Base-by-base conservation (phyloP, 2,329 filamentous ascomycete genomes). In the Sporothrix globosa region DNA sequence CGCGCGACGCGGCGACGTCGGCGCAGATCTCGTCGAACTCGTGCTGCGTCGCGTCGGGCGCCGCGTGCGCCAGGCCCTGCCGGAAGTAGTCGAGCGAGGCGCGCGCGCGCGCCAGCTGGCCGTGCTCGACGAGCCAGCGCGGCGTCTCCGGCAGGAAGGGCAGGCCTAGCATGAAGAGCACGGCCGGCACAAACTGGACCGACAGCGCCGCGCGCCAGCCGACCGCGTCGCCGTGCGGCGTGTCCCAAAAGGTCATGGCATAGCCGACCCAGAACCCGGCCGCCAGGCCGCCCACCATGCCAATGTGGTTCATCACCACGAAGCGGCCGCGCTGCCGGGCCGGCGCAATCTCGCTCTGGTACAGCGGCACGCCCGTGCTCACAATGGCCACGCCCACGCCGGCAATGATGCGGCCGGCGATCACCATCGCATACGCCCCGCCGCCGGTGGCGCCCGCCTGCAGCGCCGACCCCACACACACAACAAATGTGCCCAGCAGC, bases 231-330 rank as follows among this genome's bases (percentile, higher is more conserved):
- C 85, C 84, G 2, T 77, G 76, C 0, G 78, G 74, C 2, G 76
- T 75, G 30, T 79, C 80, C 86, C 86, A 88, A 69, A 84, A 86
- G 0, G 84, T 86, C 71, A 87, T 79, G 11, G 78, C 83, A 72
- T 87, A 89, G 7, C 86, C 86, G 58, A 85, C 82, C 86, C 86
- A 88, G 70, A 88, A 86, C 0, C 86, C 86, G 5, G 76, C 74
- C 0, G 85, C 85, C 7, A 88, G 76, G 3, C 86, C 86, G 2
- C 81, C 81, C 30, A 88, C 83, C 71, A 88, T 84, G 3, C 87
- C 86, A 58, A 87, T 81, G 68, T 88, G 86, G 74, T 88, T 88
- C 77, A 88, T 81, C 11, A 87, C 85, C 1, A 88, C 86, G 71
- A 85, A 86, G 72, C 81, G 82, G 3, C 87, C 86, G 9, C 86